phyloP scores from a whole-genome alignment of 768 basidiomycete genomes.

The Tulasnella sp. region DNA sequence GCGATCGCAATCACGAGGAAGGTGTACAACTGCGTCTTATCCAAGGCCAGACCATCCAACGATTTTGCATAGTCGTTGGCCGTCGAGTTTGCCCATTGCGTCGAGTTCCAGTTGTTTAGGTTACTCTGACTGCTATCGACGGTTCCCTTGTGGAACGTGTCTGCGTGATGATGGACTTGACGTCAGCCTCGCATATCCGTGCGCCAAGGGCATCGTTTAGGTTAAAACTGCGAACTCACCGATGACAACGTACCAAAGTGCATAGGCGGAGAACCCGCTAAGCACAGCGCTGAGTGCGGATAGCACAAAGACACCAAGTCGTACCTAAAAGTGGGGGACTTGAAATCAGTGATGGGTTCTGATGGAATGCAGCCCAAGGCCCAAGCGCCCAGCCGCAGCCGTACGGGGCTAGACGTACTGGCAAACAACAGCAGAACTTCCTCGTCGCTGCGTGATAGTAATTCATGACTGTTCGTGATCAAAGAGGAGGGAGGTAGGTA shows the following conservation, averaged over 20 bases:
- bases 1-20: constrained; percentile 1
- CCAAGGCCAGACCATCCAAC: constrained; percentile 2
- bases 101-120: neutral
- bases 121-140: neutral
- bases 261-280: constrained; percentile 9
- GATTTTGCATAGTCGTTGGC: neutral
- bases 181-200: no score
- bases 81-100: neutral
- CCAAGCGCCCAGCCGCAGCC: neutral
- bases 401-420: constrained; percentile 6
- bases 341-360: neutral
- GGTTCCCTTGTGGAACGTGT: constrained; percentile 1
- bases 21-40: neutral
- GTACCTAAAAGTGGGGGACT: constrained; percentile 2
- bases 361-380: neutral
- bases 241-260: constrained; percentile 9
- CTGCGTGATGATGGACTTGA: no score
- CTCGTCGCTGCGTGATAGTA: constrained; percentile 11
- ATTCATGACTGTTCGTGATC: constrained; percentile 5
- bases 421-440: constrained; percentile 16
- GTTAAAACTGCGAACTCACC: neutral
- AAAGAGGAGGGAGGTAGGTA: neutral
- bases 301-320: constrained; percentile 12
- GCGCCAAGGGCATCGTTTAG: no score
- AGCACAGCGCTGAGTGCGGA: constrained; percentile 6